These are phyloP conservation scores for Russula sp. DNA, from an alignment of 768 basidiomycete species.

Conservation along the genomic window DNA sequence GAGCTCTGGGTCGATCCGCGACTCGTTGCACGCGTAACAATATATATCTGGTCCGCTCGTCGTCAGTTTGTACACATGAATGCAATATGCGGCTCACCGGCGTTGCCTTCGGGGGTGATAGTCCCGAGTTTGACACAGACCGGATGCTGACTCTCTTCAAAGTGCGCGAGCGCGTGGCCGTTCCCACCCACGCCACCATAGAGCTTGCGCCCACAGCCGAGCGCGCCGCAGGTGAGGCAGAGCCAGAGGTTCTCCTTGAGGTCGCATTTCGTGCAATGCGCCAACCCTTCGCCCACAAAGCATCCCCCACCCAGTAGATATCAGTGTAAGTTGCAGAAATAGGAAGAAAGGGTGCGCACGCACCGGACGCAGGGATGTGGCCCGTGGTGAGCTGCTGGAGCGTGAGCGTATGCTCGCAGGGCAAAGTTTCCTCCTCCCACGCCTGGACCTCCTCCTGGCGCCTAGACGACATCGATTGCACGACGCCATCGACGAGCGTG, in stretches of 20 bases:
- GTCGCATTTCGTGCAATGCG: slow-evolving; percentile 79
- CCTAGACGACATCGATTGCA: slow-evolving; percentile 81
- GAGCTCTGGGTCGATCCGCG: slow-evolving; percentile 73
- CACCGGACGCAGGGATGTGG: slow-evolving; percentile 54
- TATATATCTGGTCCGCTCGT: slow-evolving; percentile 66
- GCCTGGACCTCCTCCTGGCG: slow-evolving; percentile 94
- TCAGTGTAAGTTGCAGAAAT: not conserved
- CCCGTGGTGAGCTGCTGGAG: slow-evolving; percentile 50
- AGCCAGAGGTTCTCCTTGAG: slow-evolving; percentile 94
- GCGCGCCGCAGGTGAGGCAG: slow-evolving; percentile 84
- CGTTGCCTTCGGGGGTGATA: slow-evolving; percentile 90
- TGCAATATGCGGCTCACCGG: slow-evolving; percentile 53
- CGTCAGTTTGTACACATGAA: not conserved
- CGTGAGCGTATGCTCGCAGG: slow-evolving; percentile 78
- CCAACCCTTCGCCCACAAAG: slow-evolving; percentile 51
- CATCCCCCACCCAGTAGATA: too few relatives aligned
- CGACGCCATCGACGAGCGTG: slow-evolving; percentile 59
- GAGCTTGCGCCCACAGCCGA: slow-evolving; percentile 87
- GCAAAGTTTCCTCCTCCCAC: slow-evolving; percentile 91
- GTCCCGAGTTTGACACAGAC: slow-evolving; percentile 93
- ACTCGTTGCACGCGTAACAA: slow-evolving; percentile 89
- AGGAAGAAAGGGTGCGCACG: not conserved
- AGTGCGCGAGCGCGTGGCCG: slow-evolving; percentile 85
- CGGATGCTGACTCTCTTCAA: slow-evolving; percentile 63
- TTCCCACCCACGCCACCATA: slow-evolving; percentile 82